phyloP scores from a whole-genome alignment of 805 yeast species.

The Saccharomycopsis guyanensis region DNA sequence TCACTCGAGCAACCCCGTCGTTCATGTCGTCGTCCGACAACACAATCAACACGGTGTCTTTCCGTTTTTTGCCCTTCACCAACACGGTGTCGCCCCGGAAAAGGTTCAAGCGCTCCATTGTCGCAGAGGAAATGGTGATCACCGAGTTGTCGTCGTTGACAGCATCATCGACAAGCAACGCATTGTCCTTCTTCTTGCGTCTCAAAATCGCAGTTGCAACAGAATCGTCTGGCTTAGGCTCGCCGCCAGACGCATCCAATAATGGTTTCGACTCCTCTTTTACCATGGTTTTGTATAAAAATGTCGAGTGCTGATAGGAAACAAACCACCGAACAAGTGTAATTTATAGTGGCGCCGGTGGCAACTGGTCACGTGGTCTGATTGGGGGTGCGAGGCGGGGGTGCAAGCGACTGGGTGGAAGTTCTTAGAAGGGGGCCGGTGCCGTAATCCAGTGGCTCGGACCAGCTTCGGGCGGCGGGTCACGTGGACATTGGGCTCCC shows the following conservation, averaged over 20 bases:
- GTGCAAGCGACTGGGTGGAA: no score
- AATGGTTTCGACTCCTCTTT: constrained; percentile 36
- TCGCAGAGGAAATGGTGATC: constrained; percentile 87
- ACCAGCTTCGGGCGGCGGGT: no score
- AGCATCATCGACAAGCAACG: constrained; percentile 93
- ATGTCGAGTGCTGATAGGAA: no score
- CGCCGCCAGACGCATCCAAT: constrained; percentile 63
- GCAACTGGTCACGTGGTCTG: background rate
- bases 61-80: constrained; percentile 96
- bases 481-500: no score
- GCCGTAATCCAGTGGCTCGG: no score
- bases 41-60: constrained; percentile 93
- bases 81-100: constrained; percentile 97
- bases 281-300: constrained; percentile 16
- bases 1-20: constrained; percentile 89
- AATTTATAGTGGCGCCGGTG: background rate
- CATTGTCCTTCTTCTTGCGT: constrained; percentile 96
- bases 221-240: constrained; percentile 44
- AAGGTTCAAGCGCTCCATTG: constrained; percentile 89
- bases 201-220: constrained; percentile 97
- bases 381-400: no score
- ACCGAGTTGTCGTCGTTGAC: constrained; percentile 95
- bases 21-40: constrained; percentile 94
- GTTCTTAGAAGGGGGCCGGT: no score
- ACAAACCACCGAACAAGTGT: no score